Conservation (phyloP, 768 basidiomycete species). For the Lactarius hatsudake region DNA sequence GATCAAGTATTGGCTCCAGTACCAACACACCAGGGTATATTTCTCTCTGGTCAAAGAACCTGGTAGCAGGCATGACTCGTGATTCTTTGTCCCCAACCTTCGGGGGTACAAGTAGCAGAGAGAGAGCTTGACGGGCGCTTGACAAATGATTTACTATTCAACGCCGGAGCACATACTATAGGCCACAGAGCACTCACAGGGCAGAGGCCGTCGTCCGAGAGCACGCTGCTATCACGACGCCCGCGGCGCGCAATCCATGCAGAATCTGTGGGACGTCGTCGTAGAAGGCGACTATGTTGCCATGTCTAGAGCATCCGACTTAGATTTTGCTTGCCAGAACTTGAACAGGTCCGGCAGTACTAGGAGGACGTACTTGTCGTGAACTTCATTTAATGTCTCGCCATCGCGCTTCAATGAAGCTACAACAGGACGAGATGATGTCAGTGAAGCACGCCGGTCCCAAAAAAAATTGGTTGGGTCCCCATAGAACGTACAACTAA, state of each 20-base stretch:
- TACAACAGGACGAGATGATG: conserved; percentile 27
- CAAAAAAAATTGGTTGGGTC: background rate
- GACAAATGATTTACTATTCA: background rate
- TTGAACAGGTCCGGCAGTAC: background rate
- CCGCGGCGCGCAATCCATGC: conserved; percentile 49
- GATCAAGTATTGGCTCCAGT: background rate
- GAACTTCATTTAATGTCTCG: conserved; percentile 46
- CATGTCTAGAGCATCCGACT: conserved; percentile 40
- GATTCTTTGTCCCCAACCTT: conserved; percentile 34
- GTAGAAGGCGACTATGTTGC: conserved; percentile 65
- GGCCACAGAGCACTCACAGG: conserved; percentile 47
- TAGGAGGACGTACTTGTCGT: conserved; percentile 43
- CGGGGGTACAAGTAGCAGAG: conserved; percentile 53
- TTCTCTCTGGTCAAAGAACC: conserved; percentile 68
- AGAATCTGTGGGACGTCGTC: conserved; percentile 73
- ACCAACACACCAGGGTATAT: conserved; percentile 63
- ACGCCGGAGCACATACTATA: background rate
- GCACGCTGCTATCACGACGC: conserved; percentile 62
- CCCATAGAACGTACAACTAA: conserved; percentile 42
- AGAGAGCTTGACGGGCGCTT: conserved; percentile 77
- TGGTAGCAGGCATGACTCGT: conserved; percentile 46
- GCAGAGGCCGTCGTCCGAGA: conserved; percentile 68
- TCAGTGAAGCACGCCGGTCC: background rate
- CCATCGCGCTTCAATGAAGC: conserved; percentile 53
- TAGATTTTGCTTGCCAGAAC: background rate